phyloP scores from a whole-genome alignment of 2,329 filamentous ascomycete genomes.

The Didymella lethalis region DNA sequence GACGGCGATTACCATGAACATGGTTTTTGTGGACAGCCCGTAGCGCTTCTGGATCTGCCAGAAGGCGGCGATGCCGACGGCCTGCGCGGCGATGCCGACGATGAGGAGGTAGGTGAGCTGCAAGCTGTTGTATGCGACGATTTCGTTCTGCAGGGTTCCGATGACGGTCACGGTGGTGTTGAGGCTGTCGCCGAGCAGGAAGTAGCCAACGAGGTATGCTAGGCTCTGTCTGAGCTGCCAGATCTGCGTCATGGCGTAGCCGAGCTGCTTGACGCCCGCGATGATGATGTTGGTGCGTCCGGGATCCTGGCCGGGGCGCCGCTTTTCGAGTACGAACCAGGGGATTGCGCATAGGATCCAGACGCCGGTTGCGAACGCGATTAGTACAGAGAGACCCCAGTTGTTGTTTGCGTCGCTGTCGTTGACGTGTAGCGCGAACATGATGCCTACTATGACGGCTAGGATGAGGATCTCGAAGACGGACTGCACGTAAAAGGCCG shows the following conservation, averaged over 20 bases:
- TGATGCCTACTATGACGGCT: conserved; percentile 40
- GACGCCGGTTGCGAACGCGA: conserved; percentile 69
- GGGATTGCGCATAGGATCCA: conserved; percentile 71
- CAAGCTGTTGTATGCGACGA: conserved; percentile 71
- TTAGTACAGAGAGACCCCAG: conserved; percentile 70
- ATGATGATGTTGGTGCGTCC: conserved; percentile 63
- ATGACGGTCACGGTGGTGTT: conserved; percentile 76
- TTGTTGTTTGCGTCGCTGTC: conserved; percentile 68
- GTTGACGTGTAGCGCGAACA: conserved; percentile 68
- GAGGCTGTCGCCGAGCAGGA: conserved; percentile 72
- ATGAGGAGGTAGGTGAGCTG: conserved; percentile 71
- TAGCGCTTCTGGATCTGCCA: conserved; percentile 69
- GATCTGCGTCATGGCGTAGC: conserved; percentile 65
- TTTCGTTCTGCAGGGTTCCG: conserved; percentile 68
- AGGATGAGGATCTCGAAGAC: conserved; percentile 63
- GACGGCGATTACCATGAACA: conserved; percentile 72
- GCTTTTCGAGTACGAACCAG: conserved; percentile 72
- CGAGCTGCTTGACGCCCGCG: conserved; percentile 65
- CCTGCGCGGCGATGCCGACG: conserved; percentile 70
- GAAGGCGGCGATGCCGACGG: conserved; percentile 67
- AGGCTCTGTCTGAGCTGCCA: conserved; percentile 72
- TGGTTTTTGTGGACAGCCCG: conserved; percentile 68
- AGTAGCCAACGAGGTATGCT: conserved; percentile 69
- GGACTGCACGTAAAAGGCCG: conserved; percentile 70
- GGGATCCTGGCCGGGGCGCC: conserved; percentile 65